Evolutionary conservation across 306 rosid species (phyloP).

Genomic region (Purshia tridentata): DNA sequence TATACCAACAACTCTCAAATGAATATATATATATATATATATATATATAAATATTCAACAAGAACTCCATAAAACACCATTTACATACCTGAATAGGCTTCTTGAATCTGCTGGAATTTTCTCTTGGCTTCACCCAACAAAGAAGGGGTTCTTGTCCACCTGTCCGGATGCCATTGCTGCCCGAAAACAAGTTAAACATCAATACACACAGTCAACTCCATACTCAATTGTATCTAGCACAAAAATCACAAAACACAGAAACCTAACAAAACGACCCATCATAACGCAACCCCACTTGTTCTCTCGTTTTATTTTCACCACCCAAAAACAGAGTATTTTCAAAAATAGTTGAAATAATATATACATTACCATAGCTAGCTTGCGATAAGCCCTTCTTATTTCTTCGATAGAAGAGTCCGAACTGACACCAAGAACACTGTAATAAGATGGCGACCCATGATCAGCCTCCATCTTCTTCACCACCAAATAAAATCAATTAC

Average conservation of each 20-base stretch:
- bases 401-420: conserved; percentile 53
- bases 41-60: not conserved
- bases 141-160: conserved; percentile 62
- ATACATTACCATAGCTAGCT: conserved; percentile 64
- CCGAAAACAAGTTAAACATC: not conserved
- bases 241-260: not conserved
- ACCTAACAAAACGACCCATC: not conserved
- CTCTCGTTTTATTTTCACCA: not conserved
- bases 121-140: conserved; percentile 52
- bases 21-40: too few relatives aligned
- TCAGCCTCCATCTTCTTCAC: conserved; percentile 28
- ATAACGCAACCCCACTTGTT: too few relatives aligned
- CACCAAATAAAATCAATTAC: too few relatives aligned
- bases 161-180: conserved; percentile 92
- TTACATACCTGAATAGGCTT: conserved; percentile 73
- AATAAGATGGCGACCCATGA: conserved; percentile 36
- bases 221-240: not conserved
- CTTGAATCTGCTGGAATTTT: conserved; percentile 75
- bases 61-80: not conserved
- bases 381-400: conserved; percentile 73
- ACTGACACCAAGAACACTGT: conserved; percentile 61
- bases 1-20: too few relatives aligned
- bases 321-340: not conserved
- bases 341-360: too few relatives aligned
- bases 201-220: not conserved